Conservation (phyloP, 2,329 filamentous ascomycete species). For the Colletotrichum lentis region DNA sequence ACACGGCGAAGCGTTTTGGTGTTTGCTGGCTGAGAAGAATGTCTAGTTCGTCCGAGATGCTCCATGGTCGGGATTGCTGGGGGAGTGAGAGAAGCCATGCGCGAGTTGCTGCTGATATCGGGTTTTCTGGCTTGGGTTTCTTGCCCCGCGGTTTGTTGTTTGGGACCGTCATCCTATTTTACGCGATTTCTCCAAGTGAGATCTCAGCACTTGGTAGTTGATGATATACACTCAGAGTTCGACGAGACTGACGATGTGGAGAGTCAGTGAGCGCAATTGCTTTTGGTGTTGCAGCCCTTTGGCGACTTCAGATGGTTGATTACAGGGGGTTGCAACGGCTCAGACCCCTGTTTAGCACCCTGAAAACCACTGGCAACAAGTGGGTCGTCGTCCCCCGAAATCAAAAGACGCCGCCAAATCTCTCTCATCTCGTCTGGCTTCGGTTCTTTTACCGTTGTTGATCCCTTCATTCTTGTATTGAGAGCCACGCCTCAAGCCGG, state of each 20-base stretch:
- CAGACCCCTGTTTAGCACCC: slow-evolving; percentile 19
- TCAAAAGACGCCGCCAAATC: background rate
- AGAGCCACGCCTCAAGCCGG: background rate
- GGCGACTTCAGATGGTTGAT: slow-evolving; percentile 3
- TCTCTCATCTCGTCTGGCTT: background rate
- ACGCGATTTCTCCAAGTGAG: background rate
- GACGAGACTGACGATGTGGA: background rate
- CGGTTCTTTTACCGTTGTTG: background rate
- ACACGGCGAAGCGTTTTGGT: slow-evolving; percentile 67
- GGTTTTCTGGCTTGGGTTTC: slow-evolving; percentile 47
- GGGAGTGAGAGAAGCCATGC: slow-evolving; percentile 47
- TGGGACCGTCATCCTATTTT: background rate
- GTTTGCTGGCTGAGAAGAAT: slow-evolving; percentile 51
- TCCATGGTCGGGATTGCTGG: slow-evolving; percentile 25
- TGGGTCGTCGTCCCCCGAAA: slow-evolving; percentile 19
- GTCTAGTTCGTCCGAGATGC: slow-evolving; percentile 36
- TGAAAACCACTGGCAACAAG: slow-evolving; percentile 16
- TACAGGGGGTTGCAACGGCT: slow-evolving; percentile 17
- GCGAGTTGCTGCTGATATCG: slow-evolving; percentile 48
- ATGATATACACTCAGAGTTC: background rate
- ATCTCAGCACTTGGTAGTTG: background rate
- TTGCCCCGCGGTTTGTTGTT: slow-evolving; percentile 37
- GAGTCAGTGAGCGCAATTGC: background rate
- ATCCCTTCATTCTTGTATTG: background rate
- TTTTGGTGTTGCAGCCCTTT: background rate